A percentile compares a stretch with the other conserved stretches of the same genome.
Conservation (phyloP, 1,139 yeast species). For the Schizosaccharomyces versatilis region DNA sequence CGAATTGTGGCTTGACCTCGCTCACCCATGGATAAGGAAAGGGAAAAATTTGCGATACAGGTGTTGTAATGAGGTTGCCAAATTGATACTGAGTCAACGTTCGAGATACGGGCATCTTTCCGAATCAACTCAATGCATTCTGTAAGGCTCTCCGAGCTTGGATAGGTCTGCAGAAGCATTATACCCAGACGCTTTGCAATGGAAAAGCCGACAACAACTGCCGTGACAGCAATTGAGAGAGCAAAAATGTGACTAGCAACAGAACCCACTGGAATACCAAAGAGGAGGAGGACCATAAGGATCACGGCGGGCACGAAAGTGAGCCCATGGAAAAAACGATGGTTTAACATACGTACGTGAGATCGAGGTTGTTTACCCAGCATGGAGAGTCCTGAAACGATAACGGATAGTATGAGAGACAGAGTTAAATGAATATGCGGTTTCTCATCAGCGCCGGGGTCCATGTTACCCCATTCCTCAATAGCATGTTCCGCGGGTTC, state of each 20-base stretch:
- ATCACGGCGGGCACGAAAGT: background rate
- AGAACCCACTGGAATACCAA: background rate
- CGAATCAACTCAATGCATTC: background rate
- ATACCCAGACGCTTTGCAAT: background rate
- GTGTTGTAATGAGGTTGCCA: constrained; percentile 2
- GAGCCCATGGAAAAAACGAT: background rate
- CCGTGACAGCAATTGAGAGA: background rate
- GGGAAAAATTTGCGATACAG: background rate
- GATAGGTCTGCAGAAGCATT: background rate
- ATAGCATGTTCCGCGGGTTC: constrained; percentile 3
- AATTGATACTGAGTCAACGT: background rate
- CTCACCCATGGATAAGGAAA: background rate
- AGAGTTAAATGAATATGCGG: background rate
- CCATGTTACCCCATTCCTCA: background rate
- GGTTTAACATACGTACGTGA: background rate
- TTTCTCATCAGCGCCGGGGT: background rate
- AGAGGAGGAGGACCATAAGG: background rate
- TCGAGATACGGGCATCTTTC: background rate
- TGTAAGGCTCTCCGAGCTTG: background rate
- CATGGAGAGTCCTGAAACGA: background rate
- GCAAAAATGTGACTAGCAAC: background rate
- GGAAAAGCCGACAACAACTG: background rate
- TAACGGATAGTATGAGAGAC: background rate
- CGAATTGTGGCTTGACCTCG: background rate
- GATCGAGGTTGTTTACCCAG: background rate